Conservation (phyloP, 2,329 filamentous ascomycete genomes). For the Phialemoniopsis sp. region DNA sequence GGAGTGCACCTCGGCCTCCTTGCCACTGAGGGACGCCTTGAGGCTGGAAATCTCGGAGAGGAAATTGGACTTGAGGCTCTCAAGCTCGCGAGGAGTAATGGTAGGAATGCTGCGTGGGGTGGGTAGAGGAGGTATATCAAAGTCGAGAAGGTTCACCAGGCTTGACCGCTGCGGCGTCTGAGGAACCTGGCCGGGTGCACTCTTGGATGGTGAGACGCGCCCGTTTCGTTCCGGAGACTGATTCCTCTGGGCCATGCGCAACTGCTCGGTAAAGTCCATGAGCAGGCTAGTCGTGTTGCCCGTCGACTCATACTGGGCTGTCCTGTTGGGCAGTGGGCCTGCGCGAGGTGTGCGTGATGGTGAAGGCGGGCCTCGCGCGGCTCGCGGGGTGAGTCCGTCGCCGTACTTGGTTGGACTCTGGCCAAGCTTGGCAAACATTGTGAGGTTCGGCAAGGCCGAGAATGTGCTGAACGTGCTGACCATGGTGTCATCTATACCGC, state of each 20-base stretch:
- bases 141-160: slow-evolving; percentile 72
- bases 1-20: slow-evolving; percentile 85
- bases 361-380: slow-evolving; percentile 24
- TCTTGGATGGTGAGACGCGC: slow-evolving; percentile 29
- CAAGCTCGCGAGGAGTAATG: slow-evolving; percentile 86
- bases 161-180: slow-evolving; percentile 43
- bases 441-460: slow-evolving; percentile 85
- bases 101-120: slow-evolving; percentile 89
- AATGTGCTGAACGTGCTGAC: slow-evolving; percentile 85
- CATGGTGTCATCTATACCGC: slow-evolving; percentile 64
- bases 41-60: slow-evolving; percentile 93
- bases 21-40: slow-evolving; percentile 84
- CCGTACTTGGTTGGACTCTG: slow-evolving; percentile 57
- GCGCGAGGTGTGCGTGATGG: slow-evolving; percentile 29
- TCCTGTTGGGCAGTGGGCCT: slow-evolving; percentile 21
- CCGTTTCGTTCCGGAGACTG: slow-evolving; percentile 39
- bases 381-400: slow-evolving; percentile 28
- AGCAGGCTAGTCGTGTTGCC: slow-evolving; percentile 72
- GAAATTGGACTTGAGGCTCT: slow-evolving; percentile 86
- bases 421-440: slow-evolving; percentile 71
- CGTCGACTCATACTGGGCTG: slow-evolving; percentile 42
- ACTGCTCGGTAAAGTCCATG: slow-evolving; percentile 82
- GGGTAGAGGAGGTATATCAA: slow-evolving; percentile 89
- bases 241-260: slow-evolving; percentile 36
- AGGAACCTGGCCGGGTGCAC: slow-evolving; percentile 15